Conservation (phyloP, 1,284 basidiomycete genomes). For the Retiboletus flavoniger region DNA sequence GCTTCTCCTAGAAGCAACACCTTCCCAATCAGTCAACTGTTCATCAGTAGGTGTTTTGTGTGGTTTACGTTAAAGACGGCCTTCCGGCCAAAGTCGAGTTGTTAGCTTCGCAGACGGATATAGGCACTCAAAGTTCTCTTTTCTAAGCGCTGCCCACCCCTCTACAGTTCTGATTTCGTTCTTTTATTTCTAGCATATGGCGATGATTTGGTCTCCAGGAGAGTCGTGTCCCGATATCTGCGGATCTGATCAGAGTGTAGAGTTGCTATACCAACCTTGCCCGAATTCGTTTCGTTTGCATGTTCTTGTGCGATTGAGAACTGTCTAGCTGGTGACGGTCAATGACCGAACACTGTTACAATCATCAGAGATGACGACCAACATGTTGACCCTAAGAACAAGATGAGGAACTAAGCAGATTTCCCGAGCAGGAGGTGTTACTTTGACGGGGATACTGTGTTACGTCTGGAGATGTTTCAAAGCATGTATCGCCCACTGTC, state of each 20-base stretch:
- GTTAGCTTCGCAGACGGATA: background rate
- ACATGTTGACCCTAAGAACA: background rate
- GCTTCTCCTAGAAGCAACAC: conserved; percentile 16
- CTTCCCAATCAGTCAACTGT: conserved; percentile 20
- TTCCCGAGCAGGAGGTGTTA: background rate
- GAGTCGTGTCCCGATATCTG: conserved; percentile 3
- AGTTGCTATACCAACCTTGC: background rate
- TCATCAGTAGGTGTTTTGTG: background rate
- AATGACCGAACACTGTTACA: background rate
- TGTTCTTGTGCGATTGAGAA: background rate
- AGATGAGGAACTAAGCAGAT: background rate
- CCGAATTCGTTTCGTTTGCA: background rate
- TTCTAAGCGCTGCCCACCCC: background rate
- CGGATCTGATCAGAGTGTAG: conserved; percentile 6
- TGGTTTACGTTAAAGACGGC: conserved; percentile 4
- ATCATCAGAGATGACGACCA: background rate
- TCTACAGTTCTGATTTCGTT: background rate
- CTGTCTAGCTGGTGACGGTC: background rate
- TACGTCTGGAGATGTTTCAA: background rate
- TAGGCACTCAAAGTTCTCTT: background rate
- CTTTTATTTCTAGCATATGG: conserved; percentile 2
- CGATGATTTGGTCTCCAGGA: conserved; percentile 1
- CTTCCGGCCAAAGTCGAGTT: background rate
- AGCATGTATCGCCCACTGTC: background rate
- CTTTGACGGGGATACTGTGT: background rate